Evolutionary conservation across 2,329 filamentous ascomycete species (phyloP), one percentile per base, ranked within the genome.

Genomic region (Ascosphaera apis): DNA sequence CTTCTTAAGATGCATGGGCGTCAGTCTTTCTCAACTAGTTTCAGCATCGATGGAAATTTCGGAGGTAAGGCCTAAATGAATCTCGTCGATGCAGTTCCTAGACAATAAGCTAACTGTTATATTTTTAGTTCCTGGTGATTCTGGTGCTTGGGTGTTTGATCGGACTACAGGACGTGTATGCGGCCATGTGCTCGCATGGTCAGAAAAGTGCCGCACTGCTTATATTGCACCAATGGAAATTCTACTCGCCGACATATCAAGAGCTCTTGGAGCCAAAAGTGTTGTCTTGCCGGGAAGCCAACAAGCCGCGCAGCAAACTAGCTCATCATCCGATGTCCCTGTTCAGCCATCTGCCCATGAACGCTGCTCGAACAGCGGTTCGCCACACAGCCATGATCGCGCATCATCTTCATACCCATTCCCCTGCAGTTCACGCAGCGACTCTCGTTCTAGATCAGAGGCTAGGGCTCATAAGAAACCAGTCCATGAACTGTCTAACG

Each of bases 141-240:
- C 77, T 4, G 86, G 86, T 3, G 86, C 86, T 0, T 95, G 86
- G 86, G 71, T 95, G 3, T 72, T 93, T 12, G 79, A 86, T 45
- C 76, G 79, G 39, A 65, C 67, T 4, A 65, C 73, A n/a, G 82
- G 82, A 1, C 69, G 73, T 27, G 71, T 93, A 2, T 88, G 81
- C 45, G 86, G 86, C 0, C 86, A 93, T 47, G 80, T 95, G 0
- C 64, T 95, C 9, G 86, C 86, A 0, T 91, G 78, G 73, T 86
- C 77, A 45, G 69, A 73, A 42, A 71, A 74, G 41, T 86, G 79
- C 48, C 71, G 71, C 31, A 74, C 82, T 3, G 83, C 83, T 0
- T 95, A 92, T 52, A 88, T 95, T 41, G 88, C 82, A 41, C 86
- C 86, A 0, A 95, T 95, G 86, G 80, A 93, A 39, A 67, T 93